A percentile compares a stretch with the other conserved stretches of the same genome.
Evolutionary conservation across 176 grass and related monocot genomes (phyloP).

Genomic region (Raddia distichophylla): DNA sequence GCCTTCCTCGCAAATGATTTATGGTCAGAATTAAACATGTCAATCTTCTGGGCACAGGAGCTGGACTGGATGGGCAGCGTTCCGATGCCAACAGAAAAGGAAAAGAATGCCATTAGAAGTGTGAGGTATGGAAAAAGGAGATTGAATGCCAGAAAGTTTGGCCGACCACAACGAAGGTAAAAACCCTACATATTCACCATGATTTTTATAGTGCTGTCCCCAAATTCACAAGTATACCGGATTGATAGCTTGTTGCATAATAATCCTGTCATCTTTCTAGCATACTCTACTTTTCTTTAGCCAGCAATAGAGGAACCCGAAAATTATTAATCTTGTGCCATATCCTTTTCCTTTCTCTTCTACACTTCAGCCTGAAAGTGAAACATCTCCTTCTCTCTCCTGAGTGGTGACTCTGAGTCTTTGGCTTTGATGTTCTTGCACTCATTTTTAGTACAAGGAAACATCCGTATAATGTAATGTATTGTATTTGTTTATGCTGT

Average conservation of each 20-base stretch:
- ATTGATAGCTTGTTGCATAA: neutral
- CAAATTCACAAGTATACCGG: conserved; percentile 1
- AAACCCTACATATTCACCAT: too few species aligned
- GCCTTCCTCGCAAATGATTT: too few species aligned
- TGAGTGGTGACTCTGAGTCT: neutral
- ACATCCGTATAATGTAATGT: conserved; percentile 6
- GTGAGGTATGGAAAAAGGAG: too few species aligned
- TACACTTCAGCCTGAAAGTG: conserved; percentile 2
- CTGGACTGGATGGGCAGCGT: too few species aligned
- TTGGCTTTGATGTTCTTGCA: conserved; percentile 24
- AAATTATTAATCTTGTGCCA: neutral
- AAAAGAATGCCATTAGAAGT: too few species aligned
- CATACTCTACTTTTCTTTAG: conserved; percentile 16
- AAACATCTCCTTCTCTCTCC: conserved; percentile 7
- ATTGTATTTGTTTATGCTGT: conserved; percentile 12
- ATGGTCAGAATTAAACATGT: too few species aligned
- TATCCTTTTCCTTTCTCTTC: neutral
- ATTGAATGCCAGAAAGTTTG: too few species aligned
- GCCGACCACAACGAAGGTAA: too few species aligned
- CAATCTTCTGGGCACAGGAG: too few species aligned
- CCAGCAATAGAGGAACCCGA: neutral
- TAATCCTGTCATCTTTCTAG: neutral
- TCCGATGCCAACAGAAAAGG: too few species aligned
- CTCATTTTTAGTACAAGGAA: conserved; percentile 29
- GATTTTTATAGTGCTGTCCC: conserved; percentile 17